These are phyloP conservation scores for Eruca vesicaria DNA, from an alignment of 441 rosid species.

Conservation along the genomic window DNA sequence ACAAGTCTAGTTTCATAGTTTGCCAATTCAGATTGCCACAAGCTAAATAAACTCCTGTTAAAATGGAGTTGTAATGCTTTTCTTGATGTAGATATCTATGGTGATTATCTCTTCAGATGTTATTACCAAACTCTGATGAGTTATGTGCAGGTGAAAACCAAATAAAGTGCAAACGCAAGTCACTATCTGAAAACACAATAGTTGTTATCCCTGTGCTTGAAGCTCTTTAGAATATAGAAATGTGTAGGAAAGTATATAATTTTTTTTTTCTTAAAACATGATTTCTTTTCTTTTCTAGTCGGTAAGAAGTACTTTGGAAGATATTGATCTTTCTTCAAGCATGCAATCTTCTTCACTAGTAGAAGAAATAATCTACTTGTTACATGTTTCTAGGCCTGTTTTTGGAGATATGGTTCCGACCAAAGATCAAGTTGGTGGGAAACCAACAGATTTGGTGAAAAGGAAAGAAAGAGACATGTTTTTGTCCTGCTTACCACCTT, in stretches of 20 bases:
- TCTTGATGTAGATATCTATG: conserved; percentile 3
- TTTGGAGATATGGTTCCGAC: background rate
- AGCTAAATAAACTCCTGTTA: background rate
- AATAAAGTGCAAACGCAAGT: background rate
- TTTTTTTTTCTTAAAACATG: background rate
- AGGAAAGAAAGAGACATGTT: conserved; percentile 27
- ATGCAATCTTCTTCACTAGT: background rate
- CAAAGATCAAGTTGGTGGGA: background rate
- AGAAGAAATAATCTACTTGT: background rate
- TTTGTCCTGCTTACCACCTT: conserved; percentile 35
- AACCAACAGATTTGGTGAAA: conserved; percentile 20
- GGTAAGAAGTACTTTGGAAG: background rate
- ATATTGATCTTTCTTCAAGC: background rate
- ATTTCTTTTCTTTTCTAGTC: background rate
- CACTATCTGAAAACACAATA: background rate
- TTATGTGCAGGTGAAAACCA: background rate
- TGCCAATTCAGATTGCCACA: conserved; percentile 17
- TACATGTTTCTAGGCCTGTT: background rate
- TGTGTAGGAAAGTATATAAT: background rate
- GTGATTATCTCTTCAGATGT: background rate
- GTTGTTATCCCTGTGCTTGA: conserved; percentile 1
- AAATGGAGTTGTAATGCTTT: background rate
- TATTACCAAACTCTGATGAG: background rate
- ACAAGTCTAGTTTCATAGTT: conserved; percentile 33
- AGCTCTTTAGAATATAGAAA: background rate